Evolutionary conservation across 306 rosid species (phyloP), one percentile per base, ranked within the genome.

Genomic region (Dalbergia cultrata): DNA sequence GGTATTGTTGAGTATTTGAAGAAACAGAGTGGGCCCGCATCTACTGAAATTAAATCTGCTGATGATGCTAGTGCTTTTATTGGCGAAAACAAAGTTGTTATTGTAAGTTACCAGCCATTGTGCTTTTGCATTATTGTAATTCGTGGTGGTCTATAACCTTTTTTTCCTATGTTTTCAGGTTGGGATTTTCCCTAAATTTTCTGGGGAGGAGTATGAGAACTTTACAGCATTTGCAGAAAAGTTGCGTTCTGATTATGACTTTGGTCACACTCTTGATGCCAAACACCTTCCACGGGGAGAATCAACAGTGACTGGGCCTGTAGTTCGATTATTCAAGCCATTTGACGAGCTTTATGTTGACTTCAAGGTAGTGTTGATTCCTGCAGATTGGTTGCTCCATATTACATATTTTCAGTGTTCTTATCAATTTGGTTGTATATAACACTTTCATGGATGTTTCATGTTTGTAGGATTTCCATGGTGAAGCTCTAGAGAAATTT

Each of bases 231-330:
- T 92, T 69, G 90, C 99, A 44, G 90, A 93, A 86, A 96, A 93
- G 79, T 81, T 93, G 85, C 94, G 99, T 8, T 56, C 98, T 6
- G 99, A 96, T 60, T 93, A 89, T 70, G 94, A 87, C 34, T 90
- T 96, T 81, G 99, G 87, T 37, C 99, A 96, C 81, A 89, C 97
- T 72, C 83, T 77, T 80, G 88, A 92, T 81, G 98, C 93, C 72
- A 93, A 93, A 81, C 77, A 83, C 82, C 97, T 96, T 75, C 99
- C 99, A n/a, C 87, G 85, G 34, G 99, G 99, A 67, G 98, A 92
- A 53, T 85, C 94, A 61, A 88, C 98, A 18, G 91, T 92, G 49
- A 26, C 85, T 50, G 97, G 99, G 7, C 99, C 97, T 6, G 0
- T 87, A 6, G 88, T 93, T 83, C 88, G 99, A 80, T 81, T 96